These are phyloP conservation scores for Backusella tarrabulga DNA, from an alignment of 192 early-diverging fungal genomes.

Conservation along the genomic window DNA sequence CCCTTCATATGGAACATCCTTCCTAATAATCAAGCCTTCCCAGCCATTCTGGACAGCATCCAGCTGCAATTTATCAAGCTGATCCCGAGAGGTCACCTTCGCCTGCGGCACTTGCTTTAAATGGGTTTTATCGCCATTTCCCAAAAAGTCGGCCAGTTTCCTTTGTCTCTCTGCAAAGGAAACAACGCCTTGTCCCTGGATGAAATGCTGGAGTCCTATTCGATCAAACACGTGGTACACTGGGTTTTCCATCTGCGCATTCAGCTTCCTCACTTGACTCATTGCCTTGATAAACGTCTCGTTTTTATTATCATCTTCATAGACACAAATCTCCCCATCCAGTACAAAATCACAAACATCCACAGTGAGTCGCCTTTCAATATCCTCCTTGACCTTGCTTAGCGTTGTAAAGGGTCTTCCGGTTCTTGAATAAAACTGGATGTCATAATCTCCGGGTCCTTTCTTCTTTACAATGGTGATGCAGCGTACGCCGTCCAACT, in stretches of 20 bases:
- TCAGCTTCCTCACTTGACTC: conserved; percentile 18
- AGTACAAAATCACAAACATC: conserved; percentile 30
- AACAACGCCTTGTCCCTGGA: conserved; percentile 13
- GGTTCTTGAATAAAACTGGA: conserved; percentile 41
- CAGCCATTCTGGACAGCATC: conserved; percentile 38
- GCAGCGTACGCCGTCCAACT: conserved; percentile 54
- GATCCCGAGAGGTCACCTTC: conserved; percentile 27
- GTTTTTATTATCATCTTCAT: conserved; percentile 6
- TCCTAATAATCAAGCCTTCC: conserved; percentile 54
- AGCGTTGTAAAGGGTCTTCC: conserved; percentile 36
- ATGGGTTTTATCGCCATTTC: neutral
- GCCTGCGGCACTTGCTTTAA: conserved; percentile 27
- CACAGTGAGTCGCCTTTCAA: neutral
- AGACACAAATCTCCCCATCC: conserved; percentile 53
- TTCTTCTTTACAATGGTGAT: conserved; percentile 31
- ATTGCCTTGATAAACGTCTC: conserved; percentile 30
- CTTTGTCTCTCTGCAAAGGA: conserved; percentile 34
- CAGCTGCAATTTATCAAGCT: conserved; percentile 32
- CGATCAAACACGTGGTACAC: conserved; percentile 52
- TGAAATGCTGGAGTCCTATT: conserved; percentile 36
- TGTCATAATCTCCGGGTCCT: neutral
- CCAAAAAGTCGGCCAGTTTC: conserved; percentile 12
- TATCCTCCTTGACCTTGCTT: conserved; percentile 13
- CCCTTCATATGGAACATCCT: conserved; percentile 50
- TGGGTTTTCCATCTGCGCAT: conserved; percentile 25